Base-by-base conservation (phyloP, 805 yeast species). In the Candida golubevii region DNA sequence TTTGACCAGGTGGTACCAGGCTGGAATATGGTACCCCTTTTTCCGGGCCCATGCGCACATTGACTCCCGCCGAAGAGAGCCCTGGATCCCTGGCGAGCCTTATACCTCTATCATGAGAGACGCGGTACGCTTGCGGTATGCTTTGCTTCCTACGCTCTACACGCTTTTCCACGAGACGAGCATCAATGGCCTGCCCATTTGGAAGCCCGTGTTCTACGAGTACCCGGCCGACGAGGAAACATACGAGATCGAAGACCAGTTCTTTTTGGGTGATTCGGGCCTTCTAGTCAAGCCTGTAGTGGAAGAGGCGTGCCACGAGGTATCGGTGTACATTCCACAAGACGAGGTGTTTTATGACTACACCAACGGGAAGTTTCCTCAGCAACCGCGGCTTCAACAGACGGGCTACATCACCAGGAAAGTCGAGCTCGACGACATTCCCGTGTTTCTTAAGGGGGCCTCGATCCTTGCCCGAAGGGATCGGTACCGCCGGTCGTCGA, bases 41-140 rank as follows among this genome's bases (percentile, higher is more conserved):
- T 91, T 93, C 71, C 75, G 99, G 57, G 97, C 84, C 0, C 99
- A 93, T 66, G 97, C 98, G 0, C 98, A 93, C 67, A 85, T 91
- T 42, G 99, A 93, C 62, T 74, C 97, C 0, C 75, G 84, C 57
- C 80, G 98, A 65, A 78, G 97, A 50, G 99, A 93, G 62, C 99
- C 99, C 1, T 91, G 88, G 83, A 62, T 91, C 37, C 73, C 85
- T 1, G 85, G 86, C 8, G 95, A 83, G 28, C 90, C 91, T 2
- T 80, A 79, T 53, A 79, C 83, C 7, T 65, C 78, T 0, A 60
- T 76, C 18, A 83, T 90, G 45, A 75, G 85, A 47, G 83, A 85
- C 37, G 83, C 95, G 0, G 74, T 93, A 8, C 72, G 68, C 42
- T 69, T 87, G 52, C 75, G 99, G 47, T 93, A 93, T 63, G 64